Conservation (phyloP, 306 rosid species). For the Cucurbita pepo region DNA sequence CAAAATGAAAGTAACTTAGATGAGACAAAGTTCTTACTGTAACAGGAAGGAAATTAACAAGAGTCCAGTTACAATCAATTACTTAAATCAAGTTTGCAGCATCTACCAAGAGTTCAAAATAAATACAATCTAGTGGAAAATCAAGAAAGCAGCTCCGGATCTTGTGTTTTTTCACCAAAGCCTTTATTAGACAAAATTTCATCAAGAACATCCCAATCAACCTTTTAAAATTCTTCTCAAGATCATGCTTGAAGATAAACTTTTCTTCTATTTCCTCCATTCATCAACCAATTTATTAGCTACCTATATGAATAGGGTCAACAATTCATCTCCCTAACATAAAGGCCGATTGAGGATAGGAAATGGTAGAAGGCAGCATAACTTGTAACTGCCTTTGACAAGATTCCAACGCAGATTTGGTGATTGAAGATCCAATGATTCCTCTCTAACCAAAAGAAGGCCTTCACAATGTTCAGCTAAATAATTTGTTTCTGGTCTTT, state of each 20-base stretch:
- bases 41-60: neutral
- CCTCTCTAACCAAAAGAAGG: no score
- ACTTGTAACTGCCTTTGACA: neutral
- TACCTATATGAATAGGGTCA: neutral
- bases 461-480: no score
- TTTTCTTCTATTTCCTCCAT: neutral
- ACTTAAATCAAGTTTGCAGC: neutral
- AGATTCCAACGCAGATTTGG: neutral
- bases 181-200: neutral
- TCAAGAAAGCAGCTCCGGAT: neutral
- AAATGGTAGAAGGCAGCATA: neutral
- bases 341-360: neutral
- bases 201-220: neutral
- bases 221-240: neutral
- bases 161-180: neutral
- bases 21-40: neutral
- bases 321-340: neutral
- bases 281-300: neutral
- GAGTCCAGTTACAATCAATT: neutral
- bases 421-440: no score
- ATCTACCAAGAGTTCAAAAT: neutral
- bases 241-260: neutral
- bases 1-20: constrained; percentile 10
- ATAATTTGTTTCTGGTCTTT: no score
- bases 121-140: neutral